Evolutionary conservation across 352 stramenopile species (phyloP).

Genomic region (Peronospora farinosa): DNA sequence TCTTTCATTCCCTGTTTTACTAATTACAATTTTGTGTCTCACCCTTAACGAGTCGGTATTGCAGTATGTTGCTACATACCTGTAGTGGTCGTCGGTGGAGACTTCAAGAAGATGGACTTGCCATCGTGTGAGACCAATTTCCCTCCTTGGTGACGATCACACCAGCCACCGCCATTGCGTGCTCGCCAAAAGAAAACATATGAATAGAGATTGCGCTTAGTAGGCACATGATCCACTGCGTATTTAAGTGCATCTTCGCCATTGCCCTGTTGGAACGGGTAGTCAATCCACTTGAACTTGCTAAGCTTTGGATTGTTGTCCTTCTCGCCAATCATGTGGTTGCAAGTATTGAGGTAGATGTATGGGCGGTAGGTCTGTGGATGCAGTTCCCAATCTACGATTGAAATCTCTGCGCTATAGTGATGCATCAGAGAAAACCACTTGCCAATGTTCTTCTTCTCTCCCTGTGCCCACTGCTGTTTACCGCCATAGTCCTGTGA

Average conservation of each 20-base stretch:
- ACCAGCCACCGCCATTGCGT: slow-evolving; percentile 72
- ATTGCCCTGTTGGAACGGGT: slow-evolving; percentile 68
- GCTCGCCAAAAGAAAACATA: slow-evolving; percentile 69
- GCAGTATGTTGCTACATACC: slow-evolving; percentile 9
- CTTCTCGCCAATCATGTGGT: slow-evolving; percentile 84
- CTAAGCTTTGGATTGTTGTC: slow-evolving; percentile 72
- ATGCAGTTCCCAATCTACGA: slow-evolving; percentile 41
- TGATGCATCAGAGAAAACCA: slow-evolving; percentile 90
- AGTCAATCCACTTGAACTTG: slow-evolving; percentile 81
- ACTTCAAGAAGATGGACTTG: slow-evolving; percentile 59
- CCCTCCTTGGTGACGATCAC: slow-evolving; percentile 52
- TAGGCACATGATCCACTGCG: slow-evolving; percentile 75
- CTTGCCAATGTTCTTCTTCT: slow-evolving; percentile 71
- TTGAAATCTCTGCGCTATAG: slow-evolving; percentile 54
- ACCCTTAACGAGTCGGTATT: not conserved
- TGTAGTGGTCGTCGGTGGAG: slow-evolving; percentile 19
- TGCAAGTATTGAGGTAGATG: slow-evolving; percentile 86
- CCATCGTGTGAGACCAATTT: slow-evolving; percentile 43
- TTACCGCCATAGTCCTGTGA: slow-evolving; percentile 68
- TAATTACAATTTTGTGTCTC: slow-evolving; percentile 5
- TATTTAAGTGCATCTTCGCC: slow-evolving; percentile 68
- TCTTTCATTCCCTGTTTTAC: not conserved
- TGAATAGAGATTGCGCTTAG: slow-evolving; percentile 86
- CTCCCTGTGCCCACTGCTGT: slow-evolving; percentile 77
- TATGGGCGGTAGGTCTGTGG: slow-evolving; percentile 48